phyloP scores from a whole-genome alignment of 345 rosid genomes.

The Kernera saxatilis region DNA sequence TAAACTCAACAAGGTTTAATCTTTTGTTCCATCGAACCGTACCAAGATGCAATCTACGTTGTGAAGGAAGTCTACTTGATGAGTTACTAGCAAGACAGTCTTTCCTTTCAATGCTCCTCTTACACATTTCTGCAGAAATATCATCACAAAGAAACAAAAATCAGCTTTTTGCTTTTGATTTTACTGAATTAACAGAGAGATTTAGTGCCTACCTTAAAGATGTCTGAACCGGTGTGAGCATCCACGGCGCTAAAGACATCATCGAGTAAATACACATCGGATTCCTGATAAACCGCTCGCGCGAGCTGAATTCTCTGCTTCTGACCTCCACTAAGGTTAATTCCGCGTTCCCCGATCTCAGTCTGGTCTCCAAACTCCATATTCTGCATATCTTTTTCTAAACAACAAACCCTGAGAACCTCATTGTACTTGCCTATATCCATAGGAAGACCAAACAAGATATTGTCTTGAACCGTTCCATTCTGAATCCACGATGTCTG shows the following conservation, averaged over 20 bases:
- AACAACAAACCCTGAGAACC: slow-evolving; percentile 69
- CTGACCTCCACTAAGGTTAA: slow-evolving; percentile 97
- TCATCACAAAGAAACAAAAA: neutral
- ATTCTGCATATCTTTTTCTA: slow-evolving; percentile 87
- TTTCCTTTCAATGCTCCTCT: slow-evolving; percentile 79
- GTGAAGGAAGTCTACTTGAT: slow-evolving; percentile 93
- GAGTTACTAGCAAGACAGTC: slow-evolving; percentile 86
- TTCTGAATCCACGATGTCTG: slow-evolving; percentile 96
- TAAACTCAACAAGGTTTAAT: neutral
- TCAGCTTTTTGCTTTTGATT: neutral
- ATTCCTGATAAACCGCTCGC: slow-evolving; percentile 90
- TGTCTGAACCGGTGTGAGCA: slow-evolving; percentile 93
- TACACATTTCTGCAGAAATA: slow-evolving; percentile 62
- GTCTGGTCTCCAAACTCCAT: slow-evolving; percentile 97
- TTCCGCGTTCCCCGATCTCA: slow-evolving; percentile 96
- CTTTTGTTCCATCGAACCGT: neutral
- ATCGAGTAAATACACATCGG: slow-evolving; percentile 84
- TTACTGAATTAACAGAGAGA: neutral
- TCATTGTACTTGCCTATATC: slow-evolving; percentile 51
- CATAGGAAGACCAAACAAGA: slow-evolving; percentile 87
- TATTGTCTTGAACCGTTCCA: slow-evolving; percentile 86
- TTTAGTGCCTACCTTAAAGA: slow-evolving; percentile 56
- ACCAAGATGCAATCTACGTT: slow-evolving; percentile 82
- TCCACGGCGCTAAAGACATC: slow-evolving; percentile 97
- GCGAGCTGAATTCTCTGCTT: slow-evolving; percentile 95